Base-by-base conservation (phyloP, 441 rosid genomes). In the Mallotus repandus region DNA sequence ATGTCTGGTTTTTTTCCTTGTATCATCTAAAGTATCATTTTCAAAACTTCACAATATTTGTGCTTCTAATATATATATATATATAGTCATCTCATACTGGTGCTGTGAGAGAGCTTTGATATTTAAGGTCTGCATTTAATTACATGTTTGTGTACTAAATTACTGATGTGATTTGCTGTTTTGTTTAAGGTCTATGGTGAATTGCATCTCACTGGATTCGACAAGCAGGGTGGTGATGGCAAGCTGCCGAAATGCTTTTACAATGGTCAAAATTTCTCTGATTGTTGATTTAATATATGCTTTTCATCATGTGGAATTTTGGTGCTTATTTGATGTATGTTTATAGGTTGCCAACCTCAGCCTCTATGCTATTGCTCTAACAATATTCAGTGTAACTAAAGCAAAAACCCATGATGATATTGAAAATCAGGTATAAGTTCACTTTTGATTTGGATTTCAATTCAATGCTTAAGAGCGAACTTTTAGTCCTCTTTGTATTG, bases 211-310 rank as follows among this genome's bases (percentile, higher is more conserved):
- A 0, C 77, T 91, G 78, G 86, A 93, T 85, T 87, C 97, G 73
- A 86, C 97, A 56, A 91, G 93, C 87, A 90, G 97, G 80, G 97
- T 91, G 71, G 97, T 83, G 38, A 80, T 93, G 82, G 82, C 97
- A 21, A 93, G 99, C 81, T 96, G 97, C 70, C 91, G 97, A 13
- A 96, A 96, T 74, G 99, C 99, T 63, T 96, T 96, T 85, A 89
- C 97, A 11, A 91, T 96, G 99, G 99, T 93, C 14, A 80, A 57
- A 50, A 68, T 81, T 78, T 77, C 74, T 69, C 48, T 61, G 9
- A 41, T 21, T 67, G 45, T 72, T 73, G 38, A 19, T 70, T 71
- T 75, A 9, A 45, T 75, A n/a, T 58, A 25, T 66, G 50, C 64
- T 41, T 74, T 74, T 69, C 21, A 19, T 6, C 60, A 58, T 62